Conservation (phyloP, 164 flowering plant genomes). For the Nelumbo lutea region DNA sequence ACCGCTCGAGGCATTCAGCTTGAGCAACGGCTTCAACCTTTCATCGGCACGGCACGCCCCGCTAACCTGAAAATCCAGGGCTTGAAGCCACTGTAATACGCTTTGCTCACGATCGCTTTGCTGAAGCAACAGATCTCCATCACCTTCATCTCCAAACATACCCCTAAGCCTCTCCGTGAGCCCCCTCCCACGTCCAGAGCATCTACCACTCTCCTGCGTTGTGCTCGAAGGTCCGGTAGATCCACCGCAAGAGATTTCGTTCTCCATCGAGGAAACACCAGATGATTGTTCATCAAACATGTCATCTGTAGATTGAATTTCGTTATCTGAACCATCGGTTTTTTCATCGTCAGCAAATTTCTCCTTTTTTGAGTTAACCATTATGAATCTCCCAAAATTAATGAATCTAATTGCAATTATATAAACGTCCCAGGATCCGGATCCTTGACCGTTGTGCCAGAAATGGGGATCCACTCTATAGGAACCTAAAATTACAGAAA, state of each 20-base stretch:
- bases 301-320: constrained; percentile 12
- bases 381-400: constrained; percentile 10
- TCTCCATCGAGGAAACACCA: constrained; percentile 11
- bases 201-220: constrained; percentile 3
- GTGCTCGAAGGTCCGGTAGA: constrained; percentile 14
- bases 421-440: too few relatives aligned
- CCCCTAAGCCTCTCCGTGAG: constrained; percentile 49
- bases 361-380: constrained; percentile 29
- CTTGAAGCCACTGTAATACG: constrained; percentile 73
- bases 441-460: too few relatives aligned
- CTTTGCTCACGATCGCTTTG: constrained; percentile 34
- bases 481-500: too few relatives aligned
- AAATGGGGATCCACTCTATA: too few relatives aligned
- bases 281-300: constrained; percentile 6
- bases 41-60: constrained; percentile 97
- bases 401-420: not conserved
- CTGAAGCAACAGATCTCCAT: constrained; percentile 59
- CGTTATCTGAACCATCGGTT: constrained; percentile 17
- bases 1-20: constrained; percentile 50
- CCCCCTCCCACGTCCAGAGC: constrained; percentile 19
- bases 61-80: constrained; percentile 77
- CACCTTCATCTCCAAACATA: constrained; percentile 39
- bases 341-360: constrained; percentile 20
- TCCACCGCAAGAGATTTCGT: constrained; percentile 16
- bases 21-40: constrained; percentile 86